Evolutionary conservation across 257 asterid genomes (phyloP).

Genomic region (Ajuga chamaepitys): DNA sequence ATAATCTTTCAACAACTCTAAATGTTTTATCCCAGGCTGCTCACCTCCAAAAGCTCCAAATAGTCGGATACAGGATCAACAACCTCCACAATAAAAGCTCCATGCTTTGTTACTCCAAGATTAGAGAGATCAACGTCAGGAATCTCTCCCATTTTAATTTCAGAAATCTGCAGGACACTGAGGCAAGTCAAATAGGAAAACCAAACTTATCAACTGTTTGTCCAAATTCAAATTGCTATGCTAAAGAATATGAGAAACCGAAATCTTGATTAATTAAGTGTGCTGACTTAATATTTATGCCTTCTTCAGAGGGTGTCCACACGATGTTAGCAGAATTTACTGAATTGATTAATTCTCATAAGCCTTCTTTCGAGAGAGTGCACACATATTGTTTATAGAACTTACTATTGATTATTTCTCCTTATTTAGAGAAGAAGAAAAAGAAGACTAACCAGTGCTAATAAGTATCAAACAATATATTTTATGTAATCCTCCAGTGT

Average conservation of each 20-base stretch:
- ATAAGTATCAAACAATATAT: neutral
- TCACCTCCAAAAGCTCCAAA: constrained; percentile 95
- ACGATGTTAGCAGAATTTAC: neutral
- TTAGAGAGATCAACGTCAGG: constrained; percentile 74
- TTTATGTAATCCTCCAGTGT: neutral
- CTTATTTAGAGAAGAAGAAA: neutral
- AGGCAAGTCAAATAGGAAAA: constrained; percentile 21
- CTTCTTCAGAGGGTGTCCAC: neutral
- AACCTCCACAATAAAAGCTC: constrained; percentile 74
- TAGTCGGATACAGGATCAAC: constrained; percentile 92
- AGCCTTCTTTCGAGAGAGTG: too few species aligned
- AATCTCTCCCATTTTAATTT: constrained; percentile 73
- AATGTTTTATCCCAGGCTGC: constrained; percentile 10
- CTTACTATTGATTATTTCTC: too few species aligned
- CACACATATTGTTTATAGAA: too few species aligned
- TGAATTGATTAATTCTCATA: neutral
- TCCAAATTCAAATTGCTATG: neutral
- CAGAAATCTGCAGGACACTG: constrained; percentile 64
- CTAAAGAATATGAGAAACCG: neutral
- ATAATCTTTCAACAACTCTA: neutral
- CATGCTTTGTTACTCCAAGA: constrained; percentile 53
- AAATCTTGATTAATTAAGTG: neutral
- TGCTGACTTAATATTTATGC: neutral
- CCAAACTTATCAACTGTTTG: constrained; percentile 11
- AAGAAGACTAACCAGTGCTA: neutral